phyloP scores from a whole-genome alignment of 164 flowering plant genomes.

The Aristolochia californica region DNA sequence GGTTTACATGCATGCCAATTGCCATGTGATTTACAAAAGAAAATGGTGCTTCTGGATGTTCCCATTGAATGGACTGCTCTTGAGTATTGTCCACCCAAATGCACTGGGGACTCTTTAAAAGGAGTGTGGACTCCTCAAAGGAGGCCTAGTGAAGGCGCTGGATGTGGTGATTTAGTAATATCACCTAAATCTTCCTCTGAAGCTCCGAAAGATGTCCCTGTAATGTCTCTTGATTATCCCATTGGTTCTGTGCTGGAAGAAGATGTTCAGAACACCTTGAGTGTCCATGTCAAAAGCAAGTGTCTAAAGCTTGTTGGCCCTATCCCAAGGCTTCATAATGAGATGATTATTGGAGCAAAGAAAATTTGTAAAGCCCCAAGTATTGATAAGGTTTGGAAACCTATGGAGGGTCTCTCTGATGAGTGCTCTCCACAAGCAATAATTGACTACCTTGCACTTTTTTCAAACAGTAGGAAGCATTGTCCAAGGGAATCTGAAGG shows the following conservation, averaged over 20 bases:
- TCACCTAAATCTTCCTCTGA: not conserved
- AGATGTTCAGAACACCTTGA: not conserved
- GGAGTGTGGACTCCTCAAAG: not conserved
- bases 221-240: not conserved
- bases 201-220: not conserved
- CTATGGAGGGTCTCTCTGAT: constrained; percentile 4
- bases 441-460: constrained; percentile 11
- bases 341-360: not conserved
- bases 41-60: not conserved
- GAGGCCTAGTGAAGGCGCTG: not conserved
- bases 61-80: not conserved
- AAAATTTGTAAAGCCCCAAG: not conserved
- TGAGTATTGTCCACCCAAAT: not conserved
- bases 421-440: constrained; percentile 23
- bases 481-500: not conserved
- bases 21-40: not conserved
- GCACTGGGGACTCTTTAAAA: not conserved
- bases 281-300: not conserved
- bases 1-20: not conserved
- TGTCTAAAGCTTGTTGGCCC: too few species aligned
- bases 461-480: not conserved
- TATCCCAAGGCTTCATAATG: not conserved
- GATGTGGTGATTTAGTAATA: not conserved
- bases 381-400: constrained; percentile 2
- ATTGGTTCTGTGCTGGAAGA: not conserved